Conservation (phyloP, 2,329 filamentous ascomycete genomes). For the Alternaria alternata region DNA sequence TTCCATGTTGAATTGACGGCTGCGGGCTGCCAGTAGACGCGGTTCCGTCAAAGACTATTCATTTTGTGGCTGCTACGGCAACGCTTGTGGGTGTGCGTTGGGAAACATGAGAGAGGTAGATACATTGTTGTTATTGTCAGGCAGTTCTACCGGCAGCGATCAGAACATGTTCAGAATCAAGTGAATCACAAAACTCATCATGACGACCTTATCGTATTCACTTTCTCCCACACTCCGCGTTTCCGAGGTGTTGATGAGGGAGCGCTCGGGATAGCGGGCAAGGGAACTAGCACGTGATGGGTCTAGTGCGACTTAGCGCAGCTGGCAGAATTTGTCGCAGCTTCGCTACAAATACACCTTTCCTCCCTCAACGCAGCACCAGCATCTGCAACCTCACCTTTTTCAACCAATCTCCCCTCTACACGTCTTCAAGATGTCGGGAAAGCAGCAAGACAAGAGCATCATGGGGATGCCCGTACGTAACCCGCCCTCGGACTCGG, state of each 20-base stretch:
- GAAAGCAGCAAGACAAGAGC: constrained; percentile 10
- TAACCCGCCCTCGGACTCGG: constrained; percentile 1
- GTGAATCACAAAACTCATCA: neutral
- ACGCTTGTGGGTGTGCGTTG: constrained; percentile 18
- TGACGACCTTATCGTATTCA: neutral
- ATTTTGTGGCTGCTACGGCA: constrained; percentile 33
- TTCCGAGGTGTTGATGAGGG: constrained; percentile 32
- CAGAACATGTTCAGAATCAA: rapidly evolving
- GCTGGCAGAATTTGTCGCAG: constrained; percentile 33
- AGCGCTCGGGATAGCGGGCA: constrained; percentile 30
- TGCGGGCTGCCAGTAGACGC: constrained; percentile 23
- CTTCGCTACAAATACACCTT: constrained; percentile 35
- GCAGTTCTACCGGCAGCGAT: neutral
- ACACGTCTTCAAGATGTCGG: constrained; percentile 6
- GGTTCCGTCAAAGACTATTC: constrained; percentile 19
- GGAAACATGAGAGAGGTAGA: neutral
- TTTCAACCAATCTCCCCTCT: constrained; percentile 34
- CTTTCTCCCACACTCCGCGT: constrained; percentile 19
- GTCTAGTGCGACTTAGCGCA: constrained; percentile 36
- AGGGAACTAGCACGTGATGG: constrained; percentile 20
- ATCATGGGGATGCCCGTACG: constrained; percentile 56
- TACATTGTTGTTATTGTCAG: neutral
- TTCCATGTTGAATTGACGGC: constrained; percentile 17
- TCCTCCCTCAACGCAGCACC: constrained; percentile 29
- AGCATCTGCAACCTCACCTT: constrained; percentile 25